Conservation (phyloP, 257 asterid species). For the Solanum clarkiae region DNA sequence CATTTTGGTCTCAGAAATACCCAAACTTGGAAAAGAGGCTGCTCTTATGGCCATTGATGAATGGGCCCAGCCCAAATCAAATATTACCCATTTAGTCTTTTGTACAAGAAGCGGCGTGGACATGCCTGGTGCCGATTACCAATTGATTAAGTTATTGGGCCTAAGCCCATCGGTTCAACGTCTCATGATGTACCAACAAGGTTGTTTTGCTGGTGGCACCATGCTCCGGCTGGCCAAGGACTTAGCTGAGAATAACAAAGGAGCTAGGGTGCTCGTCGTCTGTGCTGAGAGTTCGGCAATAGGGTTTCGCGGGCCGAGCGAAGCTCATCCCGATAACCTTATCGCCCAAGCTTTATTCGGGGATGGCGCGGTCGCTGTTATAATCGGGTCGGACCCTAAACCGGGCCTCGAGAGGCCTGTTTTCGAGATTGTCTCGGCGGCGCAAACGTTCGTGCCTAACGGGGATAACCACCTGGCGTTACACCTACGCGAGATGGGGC, state of each 20-base stretch:
- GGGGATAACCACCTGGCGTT: not conserved
- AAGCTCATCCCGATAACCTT: not conserved
- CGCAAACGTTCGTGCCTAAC: not conserved
- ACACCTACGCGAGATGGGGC: not conserved
- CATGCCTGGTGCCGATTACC: constrained; percentile 7
- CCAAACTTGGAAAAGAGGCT: constrained; percentile 1
- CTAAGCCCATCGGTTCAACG: not conserved
- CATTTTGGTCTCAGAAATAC: not conserved
- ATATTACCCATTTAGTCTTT: not conserved
- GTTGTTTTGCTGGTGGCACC: not conserved
- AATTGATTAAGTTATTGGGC: not conserved
- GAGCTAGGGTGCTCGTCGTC: not conserved
- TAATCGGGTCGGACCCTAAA: not conserved
- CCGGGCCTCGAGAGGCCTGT: not conserved
- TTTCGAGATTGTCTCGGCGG: not conserved
- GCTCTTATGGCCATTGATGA: not conserved
- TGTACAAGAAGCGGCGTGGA: constrained; percentile 1
- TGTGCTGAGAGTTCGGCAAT: not conserved
- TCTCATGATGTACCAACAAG: constrained; percentile 1
- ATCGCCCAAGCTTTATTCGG: not conserved
- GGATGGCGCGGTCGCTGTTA: not conserved
- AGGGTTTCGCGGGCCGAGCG: not conserved
- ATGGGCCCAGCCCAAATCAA: not conserved
- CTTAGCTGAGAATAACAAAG: not conserved
- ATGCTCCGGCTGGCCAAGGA: not conserved